A percentile compares a stretch with the other conserved stretches of the same genome.
Conservation (phyloP, 768 basidiomycete genomes). For the Royoungia palumana region DNA sequence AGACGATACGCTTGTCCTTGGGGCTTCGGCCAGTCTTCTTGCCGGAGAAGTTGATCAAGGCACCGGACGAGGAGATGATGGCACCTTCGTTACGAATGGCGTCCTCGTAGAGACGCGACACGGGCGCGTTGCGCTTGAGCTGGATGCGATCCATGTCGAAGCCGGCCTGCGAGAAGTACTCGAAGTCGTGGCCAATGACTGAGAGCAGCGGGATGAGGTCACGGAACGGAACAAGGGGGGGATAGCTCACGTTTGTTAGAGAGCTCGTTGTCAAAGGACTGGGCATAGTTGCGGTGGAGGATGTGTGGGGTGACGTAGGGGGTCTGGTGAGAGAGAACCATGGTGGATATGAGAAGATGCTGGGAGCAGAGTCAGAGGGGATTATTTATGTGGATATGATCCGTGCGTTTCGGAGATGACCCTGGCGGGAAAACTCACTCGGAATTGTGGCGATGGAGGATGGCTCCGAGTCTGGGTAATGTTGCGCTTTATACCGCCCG, state of each 20-base stretch:
- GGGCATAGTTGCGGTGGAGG: slow-evolving; percentile 83
- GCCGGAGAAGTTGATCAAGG: slow-evolving; percentile 99
- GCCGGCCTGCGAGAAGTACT: slow-evolving; percentile 97
- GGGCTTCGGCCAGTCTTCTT: slow-evolving; percentile 98
- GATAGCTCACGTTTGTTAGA: slow-evolving; percentile 51
- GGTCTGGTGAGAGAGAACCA: slow-evolving; percentile 70
- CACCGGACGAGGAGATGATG: slow-evolving; percentile 93
- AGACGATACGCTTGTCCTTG: slow-evolving; percentile 99
- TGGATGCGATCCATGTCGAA: slow-evolving; percentile 99
- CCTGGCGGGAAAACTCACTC: slow-evolving; percentile 20
- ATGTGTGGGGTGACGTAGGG: slow-evolving; percentile 89
- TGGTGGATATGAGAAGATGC: slow-evolving; percentile 31
- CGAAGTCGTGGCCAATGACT: slow-evolving; percentile 92
- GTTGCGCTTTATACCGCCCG: slow-evolving; percentile 27
- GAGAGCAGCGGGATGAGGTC: slow-evolving; percentile 14
- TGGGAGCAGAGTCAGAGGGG: background rate
- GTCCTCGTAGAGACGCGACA: slow-evolving; percentile 92
- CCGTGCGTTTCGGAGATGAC: slow-evolving; percentile 19
- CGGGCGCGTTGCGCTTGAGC: slow-evolving; percentile 90
- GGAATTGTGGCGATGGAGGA: background rate
- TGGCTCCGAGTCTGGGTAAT: slow-evolving; percentile 1
- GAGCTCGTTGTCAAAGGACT: slow-evolving; percentile 63
- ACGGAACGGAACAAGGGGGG: slow-evolving; percentile 2
- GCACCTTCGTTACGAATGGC: slow-evolving; percentile 98
- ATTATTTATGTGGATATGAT: slow-evolving; percentile 22